phyloP scores from a whole-genome alignment of 192 early-diverging fungal species.

The Gryganskiella cystojenkinii region DNA sequence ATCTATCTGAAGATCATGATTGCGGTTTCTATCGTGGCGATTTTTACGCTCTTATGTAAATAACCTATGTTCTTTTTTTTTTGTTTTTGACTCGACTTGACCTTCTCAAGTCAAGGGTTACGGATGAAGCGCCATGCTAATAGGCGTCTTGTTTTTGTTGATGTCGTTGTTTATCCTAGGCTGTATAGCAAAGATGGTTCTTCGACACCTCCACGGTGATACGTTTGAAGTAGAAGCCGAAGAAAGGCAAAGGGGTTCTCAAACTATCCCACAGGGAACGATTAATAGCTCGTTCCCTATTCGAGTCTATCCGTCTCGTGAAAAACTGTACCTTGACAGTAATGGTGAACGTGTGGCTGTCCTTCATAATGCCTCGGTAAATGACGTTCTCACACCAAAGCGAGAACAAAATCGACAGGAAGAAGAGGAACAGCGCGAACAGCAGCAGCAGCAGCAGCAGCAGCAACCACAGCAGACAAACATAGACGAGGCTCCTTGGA shows the following conservation, averaged over 20 bases:
- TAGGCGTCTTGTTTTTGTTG: too few species aligned
- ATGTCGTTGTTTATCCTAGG: not conserved
- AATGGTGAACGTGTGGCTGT: not conserved
- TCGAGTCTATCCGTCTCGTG: slow-evolving; percentile 28
- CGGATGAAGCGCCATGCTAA: too few species aligned
- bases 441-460: too few species aligned
- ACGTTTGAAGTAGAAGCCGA: not conserved
- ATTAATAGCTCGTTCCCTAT: slow-evolving; percentile 32
- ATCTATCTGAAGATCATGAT: not conserved
- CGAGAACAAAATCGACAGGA: not conserved
- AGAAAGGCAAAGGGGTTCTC: not conserved
- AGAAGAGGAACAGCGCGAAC: too few species aligned
- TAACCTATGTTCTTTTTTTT: not conserved
- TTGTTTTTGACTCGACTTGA: not conserved
- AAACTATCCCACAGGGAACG: slow-evolving; percentile 7
- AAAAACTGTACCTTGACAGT: slow-evolving; percentile 13
- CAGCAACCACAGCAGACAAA: too few species aligned
- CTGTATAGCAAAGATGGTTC: not conserved
- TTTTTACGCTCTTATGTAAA: not conserved
- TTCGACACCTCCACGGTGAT: not conserved
- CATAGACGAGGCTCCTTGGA: too few species aligned
- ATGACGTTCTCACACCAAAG: too few species aligned
- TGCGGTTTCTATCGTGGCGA: not conserved
- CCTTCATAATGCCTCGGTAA: too few species aligned
- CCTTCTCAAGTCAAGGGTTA: too few species aligned